A percentile compares a stretch with the other conserved stretches of the same genome.
These are phyloP conservation scores for Candolleomyces aberdarensis DNA, from an alignment of 768 basidiomycete species.

Conservation along the genomic window DNA sequence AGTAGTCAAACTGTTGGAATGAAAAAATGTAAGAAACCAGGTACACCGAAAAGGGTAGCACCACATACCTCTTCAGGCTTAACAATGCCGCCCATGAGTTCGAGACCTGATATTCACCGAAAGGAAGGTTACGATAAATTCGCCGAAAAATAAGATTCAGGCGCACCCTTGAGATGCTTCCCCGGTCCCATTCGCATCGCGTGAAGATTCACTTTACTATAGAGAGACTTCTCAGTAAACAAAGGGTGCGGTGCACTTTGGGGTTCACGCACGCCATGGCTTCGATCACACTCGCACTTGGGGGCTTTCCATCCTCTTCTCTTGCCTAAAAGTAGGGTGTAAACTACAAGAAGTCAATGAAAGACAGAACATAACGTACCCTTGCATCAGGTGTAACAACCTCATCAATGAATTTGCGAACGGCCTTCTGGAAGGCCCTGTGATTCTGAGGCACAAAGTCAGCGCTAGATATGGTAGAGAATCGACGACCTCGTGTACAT, in stretches of 20 bases:
- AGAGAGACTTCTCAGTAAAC: background rate
- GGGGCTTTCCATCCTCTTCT: conserved; percentile 89
- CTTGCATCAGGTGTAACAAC: conserved; percentile 54
- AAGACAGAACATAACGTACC: conserved; percentile 21
- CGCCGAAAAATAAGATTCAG: background rate
- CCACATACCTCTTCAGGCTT: conserved; percentile 67
- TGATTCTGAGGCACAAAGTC: conserved; percentile 45
- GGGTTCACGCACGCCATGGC: conserved; percentile 56
- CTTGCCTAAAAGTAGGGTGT: conserved; percentile 44
- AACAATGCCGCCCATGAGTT: conserved; percentile 76
- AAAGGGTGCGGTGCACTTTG: background rate
- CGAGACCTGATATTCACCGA: conserved; percentile 41
- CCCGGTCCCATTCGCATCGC: conserved; percentile 95
- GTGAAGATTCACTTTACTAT: conserved; percentile 66
- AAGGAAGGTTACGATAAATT: background rate
- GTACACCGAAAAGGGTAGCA: background rate
- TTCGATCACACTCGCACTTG: conserved; percentile 72
- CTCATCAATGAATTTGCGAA: conserved; percentile 75
- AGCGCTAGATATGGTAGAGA: conserved; percentile 10
- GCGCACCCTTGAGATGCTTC: conserved; percentile 65
- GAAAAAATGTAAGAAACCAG: background rate
- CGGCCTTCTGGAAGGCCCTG: conserved; percentile 54
- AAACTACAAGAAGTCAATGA: conserved; percentile 24
- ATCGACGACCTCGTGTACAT: conserved; percentile 40
- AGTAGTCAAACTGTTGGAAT: conserved; percentile 71